Evolutionary conservation across 768 basidiomycete species (phyloP), one percentile per base, ranked within the genome.

Genomic region (Rhodotorula diobovata): DNA sequence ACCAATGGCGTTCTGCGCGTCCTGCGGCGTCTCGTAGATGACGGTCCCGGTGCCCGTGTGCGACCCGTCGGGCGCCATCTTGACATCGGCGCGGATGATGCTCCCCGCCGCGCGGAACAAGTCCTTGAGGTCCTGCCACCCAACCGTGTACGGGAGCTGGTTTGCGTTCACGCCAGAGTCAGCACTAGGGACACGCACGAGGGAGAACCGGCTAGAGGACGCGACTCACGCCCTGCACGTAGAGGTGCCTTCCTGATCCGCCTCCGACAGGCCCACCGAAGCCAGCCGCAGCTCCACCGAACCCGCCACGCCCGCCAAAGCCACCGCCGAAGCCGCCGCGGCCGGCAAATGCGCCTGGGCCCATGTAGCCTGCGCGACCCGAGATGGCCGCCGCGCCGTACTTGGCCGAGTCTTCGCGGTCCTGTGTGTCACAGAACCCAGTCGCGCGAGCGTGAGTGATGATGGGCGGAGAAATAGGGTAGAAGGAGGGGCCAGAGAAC

Each of bases 81-180:
- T 93, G 73, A 97, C 92, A 80, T 98, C 95, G 66, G 95, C 93
- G 57, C 95, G 88, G 73, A 97, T 87, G 76, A 99, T 94, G 78
- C 91, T 90, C 14, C 95, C 95, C 56, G 95, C 91, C 39, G 91
- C 87, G 66, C 95, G 88, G 88, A 98, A 97, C 39, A 98, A 83
- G 80, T 98, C 95, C 79, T 98, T 98, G 66, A 98, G 83, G 80
- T 98, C 95, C 80, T 99, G 95, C 95, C 95, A 99, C 41, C 92
- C 92, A n/a, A 93, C 93, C 82, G 94, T 92, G 79, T 91, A 92
- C 4, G 93, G 94, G 39, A 98, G 82, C 94, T 97, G 73, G 28
- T 5, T 46, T 57, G 28, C 45, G 20, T 12, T 46, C 48, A 8
- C 34, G 50, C 64, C 68, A 55, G 39, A 60, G 53, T 35, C 35